These are phyloP conservation scores for Yamadazyma mexicana DNA, from an alignment of 1,139 yeast species.

Conservation along the genomic window DNA sequence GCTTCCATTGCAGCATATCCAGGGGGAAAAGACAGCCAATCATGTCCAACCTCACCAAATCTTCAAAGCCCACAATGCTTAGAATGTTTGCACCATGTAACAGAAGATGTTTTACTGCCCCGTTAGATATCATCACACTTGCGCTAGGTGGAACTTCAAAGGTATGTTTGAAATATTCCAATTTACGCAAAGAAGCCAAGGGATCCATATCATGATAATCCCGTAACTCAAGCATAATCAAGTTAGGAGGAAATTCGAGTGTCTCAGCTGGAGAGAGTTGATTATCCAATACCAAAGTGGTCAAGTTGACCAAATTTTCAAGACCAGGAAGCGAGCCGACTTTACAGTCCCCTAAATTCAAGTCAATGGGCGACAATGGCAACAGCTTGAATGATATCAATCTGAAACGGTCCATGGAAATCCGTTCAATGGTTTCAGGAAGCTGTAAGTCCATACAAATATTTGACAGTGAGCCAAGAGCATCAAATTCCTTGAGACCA, in stretches of 20 bases:
- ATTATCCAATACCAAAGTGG: not conserved
- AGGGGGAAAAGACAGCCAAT: too few species aligned
- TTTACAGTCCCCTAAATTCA: not conserved
- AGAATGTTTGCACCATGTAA: too few species aligned
- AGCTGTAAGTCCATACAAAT: not conserved
- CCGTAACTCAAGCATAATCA: not conserved
- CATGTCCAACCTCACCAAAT: not conserved
- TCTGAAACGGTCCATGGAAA: not conserved
- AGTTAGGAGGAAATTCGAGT: conserved; percentile 1
- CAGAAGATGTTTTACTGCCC: too few species aligned
- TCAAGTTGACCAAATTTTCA: not conserved
- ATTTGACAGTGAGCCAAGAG: not conserved
- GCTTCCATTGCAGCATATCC: too few species aligned
- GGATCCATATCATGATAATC: not conserved
- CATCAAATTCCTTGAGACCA: not conserved
- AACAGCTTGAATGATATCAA: not conserved
- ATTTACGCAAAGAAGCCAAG: not conserved
- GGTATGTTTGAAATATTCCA: not conserved
- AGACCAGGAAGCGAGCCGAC: not conserved
- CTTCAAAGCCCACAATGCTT: not conserved
- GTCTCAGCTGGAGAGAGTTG: not conserved
- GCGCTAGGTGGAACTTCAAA: not conserved
- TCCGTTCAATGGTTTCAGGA: not conserved
- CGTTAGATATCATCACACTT: too few species aligned
- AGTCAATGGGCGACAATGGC: not conserved